Evolutionary conservation across 257 asterid species (phyloP).

Genomic region (Coffea eugenioides): DNA sequence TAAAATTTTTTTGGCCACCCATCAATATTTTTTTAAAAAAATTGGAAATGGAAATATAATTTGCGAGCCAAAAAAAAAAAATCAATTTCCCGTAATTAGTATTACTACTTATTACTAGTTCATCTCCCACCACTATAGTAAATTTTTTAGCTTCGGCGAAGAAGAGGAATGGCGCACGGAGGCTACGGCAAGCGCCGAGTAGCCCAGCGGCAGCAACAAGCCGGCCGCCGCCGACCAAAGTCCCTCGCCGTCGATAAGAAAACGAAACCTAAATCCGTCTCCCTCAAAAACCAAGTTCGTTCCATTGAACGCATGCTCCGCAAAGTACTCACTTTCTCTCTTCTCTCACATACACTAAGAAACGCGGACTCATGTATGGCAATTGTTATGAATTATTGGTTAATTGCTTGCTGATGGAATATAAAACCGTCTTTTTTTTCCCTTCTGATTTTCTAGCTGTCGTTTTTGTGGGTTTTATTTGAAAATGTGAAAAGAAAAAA

Average conservation of each 20-base stretch:
- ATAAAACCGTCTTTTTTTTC: neutral
- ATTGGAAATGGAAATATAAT: no score
- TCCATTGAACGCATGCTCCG: slow-evolving; percentile 89
- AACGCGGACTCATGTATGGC: neutral
- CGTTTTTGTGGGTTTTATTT: neutral
- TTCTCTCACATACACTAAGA: neutral
- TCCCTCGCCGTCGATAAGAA: slow-evolving; percentile 61
- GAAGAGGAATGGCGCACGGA: slow-evolving; percentile 64
- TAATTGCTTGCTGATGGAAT: no score
- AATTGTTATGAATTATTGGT: no score
- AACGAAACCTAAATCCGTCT: slow-evolving; percentile 62
- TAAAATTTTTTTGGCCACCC: no score
- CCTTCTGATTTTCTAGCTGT: neutral
- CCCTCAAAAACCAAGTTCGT: slow-evolving; percentile 89
- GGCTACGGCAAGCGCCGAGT: slow-evolving; percentile 71
- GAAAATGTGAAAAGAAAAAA: no score
- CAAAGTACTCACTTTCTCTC: slow-evolving; percentile 43
- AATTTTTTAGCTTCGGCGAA: no score
- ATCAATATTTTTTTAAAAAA: no score
- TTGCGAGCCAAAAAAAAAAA: no score
- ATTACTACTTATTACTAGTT: no score
- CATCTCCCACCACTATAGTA: no score
- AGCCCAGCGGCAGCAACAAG: slow-evolving; percentile 39
- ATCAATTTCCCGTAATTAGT: no score
- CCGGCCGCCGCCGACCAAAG: slow-evolving; percentile 51